These are phyloP conservation scores for Acanthamoeba culbertsoni DNA, from an alignment of 208 protist species.

Conservation along the genomic window DNA sequence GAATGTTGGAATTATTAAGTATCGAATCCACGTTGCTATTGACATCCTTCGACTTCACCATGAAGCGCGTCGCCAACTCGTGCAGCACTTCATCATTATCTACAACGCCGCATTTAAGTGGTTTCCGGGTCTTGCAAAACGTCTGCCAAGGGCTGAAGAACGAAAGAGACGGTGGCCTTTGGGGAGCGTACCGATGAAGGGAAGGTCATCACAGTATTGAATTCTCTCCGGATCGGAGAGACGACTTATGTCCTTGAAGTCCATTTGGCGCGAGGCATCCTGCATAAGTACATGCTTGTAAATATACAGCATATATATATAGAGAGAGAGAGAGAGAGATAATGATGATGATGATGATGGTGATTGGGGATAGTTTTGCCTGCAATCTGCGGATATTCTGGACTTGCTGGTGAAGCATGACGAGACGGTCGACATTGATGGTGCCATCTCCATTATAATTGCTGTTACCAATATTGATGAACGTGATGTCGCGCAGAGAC, in stretches of 20 bases:
- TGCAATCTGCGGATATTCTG: background rate
- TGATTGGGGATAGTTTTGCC: too few species aligned
- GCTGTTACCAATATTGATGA: constrained; percentile 39
- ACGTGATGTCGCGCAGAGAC: constrained; percentile 37
- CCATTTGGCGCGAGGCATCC: background rate
- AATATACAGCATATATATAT: too few species aligned
- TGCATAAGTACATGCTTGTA: background rate
- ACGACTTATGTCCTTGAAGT: background rate
- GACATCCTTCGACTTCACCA: background rate
- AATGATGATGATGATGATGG: too few species aligned
- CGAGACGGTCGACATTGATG: background rate
- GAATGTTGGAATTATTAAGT: background rate
- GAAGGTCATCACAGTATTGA: background rate
- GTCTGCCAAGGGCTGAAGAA: background rate
- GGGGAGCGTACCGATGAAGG: background rate
- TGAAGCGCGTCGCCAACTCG: background rate
- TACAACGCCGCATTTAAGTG: too few species aligned
- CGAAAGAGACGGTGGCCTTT: background rate
- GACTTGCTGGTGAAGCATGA: constrained; percentile 31
- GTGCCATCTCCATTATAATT: background rate
- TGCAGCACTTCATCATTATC: constrained; percentile 37
- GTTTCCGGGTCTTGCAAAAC: too few species aligned
- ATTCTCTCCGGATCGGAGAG: background rate
- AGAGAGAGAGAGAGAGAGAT: too few species aligned
- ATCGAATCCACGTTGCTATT: constrained; percentile 25